These are phyloP conservation scores for Hirsutella thompsonii DNA, from an alignment of 2,329 filamentous ascomycete genomes.

Conservation along the genomic window DNA sequence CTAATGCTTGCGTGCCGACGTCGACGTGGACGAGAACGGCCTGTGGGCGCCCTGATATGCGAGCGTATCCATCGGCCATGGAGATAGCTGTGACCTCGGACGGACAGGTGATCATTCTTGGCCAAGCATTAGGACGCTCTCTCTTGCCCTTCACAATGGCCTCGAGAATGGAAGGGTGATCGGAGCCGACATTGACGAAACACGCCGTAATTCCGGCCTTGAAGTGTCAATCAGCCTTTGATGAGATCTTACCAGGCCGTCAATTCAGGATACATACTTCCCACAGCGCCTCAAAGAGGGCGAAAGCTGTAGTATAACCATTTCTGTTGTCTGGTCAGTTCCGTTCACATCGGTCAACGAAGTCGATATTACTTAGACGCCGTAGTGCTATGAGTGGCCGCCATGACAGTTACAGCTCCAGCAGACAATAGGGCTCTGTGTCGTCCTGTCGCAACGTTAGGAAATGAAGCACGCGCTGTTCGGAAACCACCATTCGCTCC, in stretches of 20 bases:
- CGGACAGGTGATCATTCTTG: constrained; percentile 64
- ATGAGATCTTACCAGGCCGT: neutral
- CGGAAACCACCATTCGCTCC: neutral
- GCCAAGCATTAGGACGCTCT: constrained; percentile 48
- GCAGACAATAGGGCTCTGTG: neutral
- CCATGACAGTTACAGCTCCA: neutral
- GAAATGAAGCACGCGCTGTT: neutral
- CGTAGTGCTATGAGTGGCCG: neutral
- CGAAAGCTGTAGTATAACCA: constrained; percentile 64
- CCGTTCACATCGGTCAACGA: neutral
- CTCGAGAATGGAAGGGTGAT: constrained; percentile 67
- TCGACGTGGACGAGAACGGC: constrained; percentile 66
- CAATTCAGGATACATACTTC: neutral
- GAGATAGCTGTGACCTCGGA: constrained; percentile 67
- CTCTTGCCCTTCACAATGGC: constrained; percentile 59
- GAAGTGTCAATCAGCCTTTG: constrained; percentile 29
- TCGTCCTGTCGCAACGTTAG: neutral
- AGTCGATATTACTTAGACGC: neutral
- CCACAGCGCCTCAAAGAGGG: constrained; percentile 63
- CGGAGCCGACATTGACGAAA: constrained; percentile 53
- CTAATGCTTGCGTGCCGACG: constrained; percentile 63
- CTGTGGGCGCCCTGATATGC: constrained; percentile 55
- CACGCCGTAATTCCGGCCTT: constrained; percentile 51
- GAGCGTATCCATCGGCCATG: constrained; percentile 70
- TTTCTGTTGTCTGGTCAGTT: constrained; percentile 5